phyloP scores from a whole-genome alignment of 2,329 filamentous ascomycete species.

The Fusarium sublunatum region DNA sequence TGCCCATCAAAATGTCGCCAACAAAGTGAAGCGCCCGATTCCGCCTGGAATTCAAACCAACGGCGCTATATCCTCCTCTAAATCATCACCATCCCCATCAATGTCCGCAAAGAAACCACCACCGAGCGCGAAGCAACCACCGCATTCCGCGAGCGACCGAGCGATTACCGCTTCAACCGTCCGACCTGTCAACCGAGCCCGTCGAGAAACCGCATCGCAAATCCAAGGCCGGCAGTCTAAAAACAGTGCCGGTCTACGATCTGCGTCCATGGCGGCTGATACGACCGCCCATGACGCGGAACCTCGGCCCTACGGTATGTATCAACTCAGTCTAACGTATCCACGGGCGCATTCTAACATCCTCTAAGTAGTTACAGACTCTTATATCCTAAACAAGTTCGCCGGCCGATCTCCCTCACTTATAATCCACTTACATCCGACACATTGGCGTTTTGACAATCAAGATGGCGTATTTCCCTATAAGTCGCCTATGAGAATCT shows the following conservation, averaged over 20 bases:
- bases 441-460: constrained; percentile 90
- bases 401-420: constrained; percentile 81
- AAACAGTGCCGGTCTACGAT: constrained; percentile 62
- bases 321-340: neutral
- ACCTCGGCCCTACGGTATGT: constrained; percentile 65
- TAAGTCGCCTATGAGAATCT: constrained; percentile 87
- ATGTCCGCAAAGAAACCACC: constrained; percentile 67
- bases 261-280: constrained; percentile 61
- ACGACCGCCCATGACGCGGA: constrained; percentile 53
- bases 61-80: constrained; percentile 63
- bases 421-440: constrained; percentile 84
- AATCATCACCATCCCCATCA: constrained; percentile 69
- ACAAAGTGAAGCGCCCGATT: constrained; percentile 76
- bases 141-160: constrained; percentile 52
- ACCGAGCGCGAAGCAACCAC: constrained; percentile 55
- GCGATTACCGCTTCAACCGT: constrained; percentile 55
- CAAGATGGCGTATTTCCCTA: constrained; percentile 94
- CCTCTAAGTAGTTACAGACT: constrained; percentile 73
- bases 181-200: constrained; percentile 67
- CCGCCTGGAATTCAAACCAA: constrained; percentile 75
- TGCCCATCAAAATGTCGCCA: constrained; percentile 56
- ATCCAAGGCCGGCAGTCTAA: constrained; percentile 60
- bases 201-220: constrained; percentile 65
- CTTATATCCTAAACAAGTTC: constrained; percentile 87
- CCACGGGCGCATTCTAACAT: constrained; percentile 38